Conservation (phyloP, 176 grass and related monocot genomes). For the Carex pumila region DNA sequence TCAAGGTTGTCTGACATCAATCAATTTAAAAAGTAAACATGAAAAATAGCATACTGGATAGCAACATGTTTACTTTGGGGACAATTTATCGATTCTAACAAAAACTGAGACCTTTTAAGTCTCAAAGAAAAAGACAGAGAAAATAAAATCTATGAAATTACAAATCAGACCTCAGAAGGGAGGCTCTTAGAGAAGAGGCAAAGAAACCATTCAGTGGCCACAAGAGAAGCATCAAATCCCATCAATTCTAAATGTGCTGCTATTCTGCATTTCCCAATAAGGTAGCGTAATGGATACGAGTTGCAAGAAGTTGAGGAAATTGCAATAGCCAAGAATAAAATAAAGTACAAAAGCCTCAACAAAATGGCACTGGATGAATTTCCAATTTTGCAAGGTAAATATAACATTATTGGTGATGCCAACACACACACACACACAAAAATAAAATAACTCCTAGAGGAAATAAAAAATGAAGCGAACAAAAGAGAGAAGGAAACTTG, state of each 20-base stretch:
- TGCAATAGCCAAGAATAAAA: not conserved
- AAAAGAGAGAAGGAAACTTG: not conserved
- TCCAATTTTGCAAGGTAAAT: not conserved
- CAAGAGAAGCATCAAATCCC: constrained; percentile 92
- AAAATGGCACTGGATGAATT: not conserved
- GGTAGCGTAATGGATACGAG: not conserved
- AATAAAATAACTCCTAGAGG: not conserved
- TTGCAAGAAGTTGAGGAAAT: not conserved
- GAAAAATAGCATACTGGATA: not conserved
- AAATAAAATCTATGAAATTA: not conserved
- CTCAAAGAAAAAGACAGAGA: not conserved
- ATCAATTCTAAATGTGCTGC: constrained; percentile 79
- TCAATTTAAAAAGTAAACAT: not conserved
- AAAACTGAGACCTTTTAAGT: not conserved
- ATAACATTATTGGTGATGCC: not conserved
- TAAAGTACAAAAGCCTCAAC: not conserved
- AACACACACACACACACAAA: not conserved
- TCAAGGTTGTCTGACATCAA: constrained; percentile 61
- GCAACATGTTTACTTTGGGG: not conserved
- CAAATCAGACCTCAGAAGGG: constrained; percentile 72
- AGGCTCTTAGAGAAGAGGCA: constrained; percentile 94
- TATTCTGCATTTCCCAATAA: constrained; percentile 45
- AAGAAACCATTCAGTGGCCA: constrained; percentile 97
- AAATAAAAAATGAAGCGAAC: not conserved
- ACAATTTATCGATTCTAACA: not conserved